A percentile compares a stretch with the other conserved stretches of the same genome.
phyloP scores from a whole-genome alignment of 306 rosid species.

The Cajanus cajan region DNA sequence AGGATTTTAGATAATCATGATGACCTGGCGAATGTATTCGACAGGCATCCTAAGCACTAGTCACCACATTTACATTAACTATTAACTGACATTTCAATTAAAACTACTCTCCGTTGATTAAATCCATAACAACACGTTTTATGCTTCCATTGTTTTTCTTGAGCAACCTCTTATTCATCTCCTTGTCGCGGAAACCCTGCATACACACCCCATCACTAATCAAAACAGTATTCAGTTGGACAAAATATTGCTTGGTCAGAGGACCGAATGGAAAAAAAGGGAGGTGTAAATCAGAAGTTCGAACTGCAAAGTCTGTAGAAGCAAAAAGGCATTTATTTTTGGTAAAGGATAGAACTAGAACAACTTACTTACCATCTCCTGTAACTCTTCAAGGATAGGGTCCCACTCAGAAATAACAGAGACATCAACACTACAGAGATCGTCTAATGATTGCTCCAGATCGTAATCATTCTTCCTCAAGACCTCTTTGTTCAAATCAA shows the following conservation, averaged over 20 bases:
- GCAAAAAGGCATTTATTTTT: background rate
- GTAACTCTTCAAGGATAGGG: conserved; percentile 79
- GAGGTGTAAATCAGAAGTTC: background rate
- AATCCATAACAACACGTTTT: conserved; percentile 88
- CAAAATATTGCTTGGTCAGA: background rate
- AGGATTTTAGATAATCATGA: background rate
- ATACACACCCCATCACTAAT: conserved; percentile 19
- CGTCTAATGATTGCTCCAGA: conserved; percentile 69
- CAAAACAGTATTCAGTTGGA: background rate
- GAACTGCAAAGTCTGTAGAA: background rate
- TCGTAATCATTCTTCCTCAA: conserved; percentile 67
- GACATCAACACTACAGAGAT: conserved; percentile 77
- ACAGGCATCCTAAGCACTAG: background rate
- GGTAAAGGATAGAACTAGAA: background rate
- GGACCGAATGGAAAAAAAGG: background rate
- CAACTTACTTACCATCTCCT: conserved; percentile 69
- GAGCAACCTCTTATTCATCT: conserved; percentile 71
- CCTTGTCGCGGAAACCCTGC: conserved; percentile 76
- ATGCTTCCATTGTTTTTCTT: conserved; percentile 87
- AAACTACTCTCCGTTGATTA: conserved; percentile 54
- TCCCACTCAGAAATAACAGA: conserved; percentile 71
- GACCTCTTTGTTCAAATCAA: conserved; percentile 75
- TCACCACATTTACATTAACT: background rate
- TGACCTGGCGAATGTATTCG: conserved; percentile 7
- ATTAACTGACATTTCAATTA: conserved; percentile 26